These are phyloP conservation scores for Diaporthe citriasiana DNA, from an alignment of 2,329 filamentous ascomycete genomes.

Conservation along the genomic window DNA sequence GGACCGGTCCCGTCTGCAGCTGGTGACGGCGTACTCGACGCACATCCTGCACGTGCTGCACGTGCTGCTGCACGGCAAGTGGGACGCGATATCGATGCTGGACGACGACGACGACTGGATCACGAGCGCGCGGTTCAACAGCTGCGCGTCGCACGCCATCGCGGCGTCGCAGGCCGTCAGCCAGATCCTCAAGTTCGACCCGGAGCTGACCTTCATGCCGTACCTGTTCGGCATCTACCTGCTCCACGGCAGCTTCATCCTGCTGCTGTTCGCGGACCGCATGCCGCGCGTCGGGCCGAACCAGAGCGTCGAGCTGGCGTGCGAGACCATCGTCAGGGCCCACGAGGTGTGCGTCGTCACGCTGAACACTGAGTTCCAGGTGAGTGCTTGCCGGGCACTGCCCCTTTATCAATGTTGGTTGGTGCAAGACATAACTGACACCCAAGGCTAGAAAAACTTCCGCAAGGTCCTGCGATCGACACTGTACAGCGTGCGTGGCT, in stretches of 20 bases:
- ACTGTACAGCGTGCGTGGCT: slow-evolving; percentile 61
- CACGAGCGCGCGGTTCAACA: slow-evolving; percentile 59
- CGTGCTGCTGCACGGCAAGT: slow-evolving; percentile 63
- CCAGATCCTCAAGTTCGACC: slow-evolving; percentile 62
- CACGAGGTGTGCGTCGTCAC: slow-evolving; percentile 66
- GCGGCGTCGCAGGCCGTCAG: slow-evolving; percentile 61
- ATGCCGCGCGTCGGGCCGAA: slow-evolving; percentile 63
- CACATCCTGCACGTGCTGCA: slow-evolving; percentile 63
- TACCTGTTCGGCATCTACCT: slow-evolving; percentile 67
- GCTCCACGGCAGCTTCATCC: slow-evolving; percentile 64
- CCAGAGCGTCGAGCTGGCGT: slow-evolving; percentile 61
- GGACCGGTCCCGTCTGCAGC: slow-evolving; percentile 52
- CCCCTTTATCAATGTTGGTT: slow-evolving; percentile 25
- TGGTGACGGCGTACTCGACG: slow-evolving; percentile 62
- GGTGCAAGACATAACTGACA: not conserved
- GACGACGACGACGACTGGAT: slow-evolving; percentile 65
- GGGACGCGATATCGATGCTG: slow-evolving; percentile 64
- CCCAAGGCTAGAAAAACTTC: slow-evolving; percentile 62
- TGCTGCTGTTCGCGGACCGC: slow-evolving; percentile 63
- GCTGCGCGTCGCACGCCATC: slow-evolving; percentile 62
- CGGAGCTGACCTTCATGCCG: slow-evolving; percentile 65
- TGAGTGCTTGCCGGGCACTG: slow-evolving; percentile 42
- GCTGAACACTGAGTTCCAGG: slow-evolving; percentile 64
- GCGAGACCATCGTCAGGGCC: slow-evolving; percentile 64
- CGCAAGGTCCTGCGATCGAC: slow-evolving; percentile 66